phyloP scores from a whole-genome alignment of 2,329 filamentous ascomycete genomes.

The Fusarium nurragi region DNA sequence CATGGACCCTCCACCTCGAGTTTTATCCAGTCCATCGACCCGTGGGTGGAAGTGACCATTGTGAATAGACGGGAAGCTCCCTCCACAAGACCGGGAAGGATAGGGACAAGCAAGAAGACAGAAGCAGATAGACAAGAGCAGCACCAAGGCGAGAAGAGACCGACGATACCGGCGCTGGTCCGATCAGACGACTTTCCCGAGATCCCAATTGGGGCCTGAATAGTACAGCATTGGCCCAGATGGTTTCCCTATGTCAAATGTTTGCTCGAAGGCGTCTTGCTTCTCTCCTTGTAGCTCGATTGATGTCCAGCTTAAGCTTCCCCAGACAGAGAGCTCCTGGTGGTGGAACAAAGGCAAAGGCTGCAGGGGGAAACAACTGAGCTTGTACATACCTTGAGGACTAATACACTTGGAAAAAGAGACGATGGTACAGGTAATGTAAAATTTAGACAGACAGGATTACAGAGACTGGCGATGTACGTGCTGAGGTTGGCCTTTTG shows the following conservation, averaged over 20 bases:
- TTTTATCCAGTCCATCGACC: slow-evolving; percentile 41
- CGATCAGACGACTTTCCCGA: slow-evolving; percentile 25
- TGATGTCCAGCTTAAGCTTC: slow-evolving; percentile 15
- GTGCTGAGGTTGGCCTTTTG: slow-evolving; percentile 38
- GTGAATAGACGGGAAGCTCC: slow-evolving; percentile 28
- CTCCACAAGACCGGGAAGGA: slow-evolving; percentile 33
- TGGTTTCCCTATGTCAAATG: slow-evolving; percentile 10
- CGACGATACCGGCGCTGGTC: slow-evolving; percentile 27
- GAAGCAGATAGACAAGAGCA: background rate
- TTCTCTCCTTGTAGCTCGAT: slow-evolving; percentile 10
- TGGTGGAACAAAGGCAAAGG: slow-evolving; percentile 28
- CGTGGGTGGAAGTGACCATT: slow-evolving; percentile 32
- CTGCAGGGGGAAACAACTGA: slow-evolving; percentile 20
- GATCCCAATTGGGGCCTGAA: slow-evolving; percentile 35
- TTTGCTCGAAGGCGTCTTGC: slow-evolving; percentile 28
- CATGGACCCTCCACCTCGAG: slow-evolving; percentile 41
- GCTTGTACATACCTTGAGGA: slow-evolving; percentile 39
- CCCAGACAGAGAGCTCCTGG: slow-evolving; percentile 14
- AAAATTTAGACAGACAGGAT: slow-evolving; percentile 25
- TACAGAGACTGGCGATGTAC: slow-evolving; percentile 34
- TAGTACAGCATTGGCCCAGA: slow-evolving; percentile 7
- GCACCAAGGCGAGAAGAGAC: slow-evolving; percentile 13
- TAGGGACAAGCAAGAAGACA: slow-evolving; percentile 16
- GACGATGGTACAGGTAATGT: slow-evolving; percentile 26
- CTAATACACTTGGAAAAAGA: slow-evolving; percentile 33